phyloP scores from a whole-genome alignment of 108 stramenopile genomes.

The Seminavis robusta region DNA sequence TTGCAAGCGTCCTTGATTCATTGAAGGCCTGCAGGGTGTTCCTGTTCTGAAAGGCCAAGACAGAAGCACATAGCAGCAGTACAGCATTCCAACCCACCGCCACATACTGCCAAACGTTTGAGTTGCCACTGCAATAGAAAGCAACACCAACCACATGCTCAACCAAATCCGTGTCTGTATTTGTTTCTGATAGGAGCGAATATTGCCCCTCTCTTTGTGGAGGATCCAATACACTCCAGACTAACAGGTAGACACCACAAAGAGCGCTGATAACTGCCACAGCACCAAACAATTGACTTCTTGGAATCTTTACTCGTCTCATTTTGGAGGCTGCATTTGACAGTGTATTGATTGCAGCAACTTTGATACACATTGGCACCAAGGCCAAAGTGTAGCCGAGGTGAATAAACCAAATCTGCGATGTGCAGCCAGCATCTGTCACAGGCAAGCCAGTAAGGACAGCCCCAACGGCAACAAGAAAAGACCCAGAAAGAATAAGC shows the following conservation, averaged over 20 bases:
- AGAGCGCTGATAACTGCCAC: conserved; percentile 5
- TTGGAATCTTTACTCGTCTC: conserved; percentile 23
- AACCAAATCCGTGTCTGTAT: not conserved
- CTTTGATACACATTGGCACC: conserved; percentile 37
- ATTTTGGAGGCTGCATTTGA: conserved; percentile 10
- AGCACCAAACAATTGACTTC: conserved; percentile 13
- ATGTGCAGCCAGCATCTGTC: conserved; percentile 11
- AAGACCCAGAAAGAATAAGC: conserved; percentile 22
- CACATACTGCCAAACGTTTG: conserved; percentile 7
- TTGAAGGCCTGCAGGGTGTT: conserved; percentile 28
- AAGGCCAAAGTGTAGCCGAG: conserved; percentile 36
- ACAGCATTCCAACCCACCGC: conserved; percentile 20
- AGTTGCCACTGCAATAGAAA: conserved; percentile 1
- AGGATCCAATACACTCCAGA: conserved; percentile 23
- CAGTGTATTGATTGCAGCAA: conserved; percentile 37
- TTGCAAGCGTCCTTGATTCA: conserved; percentile 21
- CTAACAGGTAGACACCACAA: conserved; percentile 17
- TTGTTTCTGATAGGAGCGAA: too few relatives aligned
- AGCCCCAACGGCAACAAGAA: conserved; percentile 26
- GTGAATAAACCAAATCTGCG: conserved; percentile 25
- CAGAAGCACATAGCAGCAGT: conserved; percentile 15
- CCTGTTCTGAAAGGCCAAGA: conserved; percentile 35
- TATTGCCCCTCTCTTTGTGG: conserved; percentile 7
- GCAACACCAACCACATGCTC: conserved; percentile 4
- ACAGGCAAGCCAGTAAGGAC: conserved; percentile 17